Evolutionary conservation across 306 rosid genomes (phyloP).

Genomic region (Senna tora): DNA sequence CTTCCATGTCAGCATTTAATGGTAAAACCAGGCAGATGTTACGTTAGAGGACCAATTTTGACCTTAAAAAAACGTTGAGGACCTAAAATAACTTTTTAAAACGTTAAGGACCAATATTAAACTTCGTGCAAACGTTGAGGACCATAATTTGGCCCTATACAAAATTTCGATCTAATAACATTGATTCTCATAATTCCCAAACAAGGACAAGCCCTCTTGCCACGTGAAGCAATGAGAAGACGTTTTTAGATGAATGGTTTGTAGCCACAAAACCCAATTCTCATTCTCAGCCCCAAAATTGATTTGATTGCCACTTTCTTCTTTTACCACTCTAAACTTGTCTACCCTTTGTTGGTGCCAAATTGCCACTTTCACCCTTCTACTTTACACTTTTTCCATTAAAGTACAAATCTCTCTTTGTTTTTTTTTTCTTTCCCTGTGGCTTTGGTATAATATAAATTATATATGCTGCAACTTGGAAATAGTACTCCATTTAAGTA

Average conservation of each 20-base stretch:
- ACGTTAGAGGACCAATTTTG: too few species aligned
- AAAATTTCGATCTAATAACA: too few species aligned
- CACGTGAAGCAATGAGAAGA: constrained; percentile 41
- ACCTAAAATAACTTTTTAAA: too few species aligned
- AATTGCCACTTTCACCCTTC: background rate
- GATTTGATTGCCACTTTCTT: background rate
- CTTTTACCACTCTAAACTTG: constrained; percentile 9
- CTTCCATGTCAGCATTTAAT: too few species aligned
- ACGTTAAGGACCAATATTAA: too few species aligned
- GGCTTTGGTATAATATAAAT: background rate
- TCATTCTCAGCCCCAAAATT: constrained; percentile 62
- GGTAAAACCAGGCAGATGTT: too few species aligned
- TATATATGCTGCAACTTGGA: constrained; percentile 2
- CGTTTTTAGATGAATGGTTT: constrained; percentile 59
- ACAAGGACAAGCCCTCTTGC: constrained; percentile 25
- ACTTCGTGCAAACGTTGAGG: too few species aligned
- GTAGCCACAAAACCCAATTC: constrained; percentile 51
- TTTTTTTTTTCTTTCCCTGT: constrained; percentile 4
- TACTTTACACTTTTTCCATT: background rate
- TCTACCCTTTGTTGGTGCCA: constrained; percentile 7
- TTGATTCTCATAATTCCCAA: background rate
- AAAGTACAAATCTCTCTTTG: constrained; percentile 35
- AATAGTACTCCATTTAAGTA: background rate
- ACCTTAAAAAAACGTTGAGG: too few species aligned
- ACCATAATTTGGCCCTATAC: too few species aligned